Base-by-base conservation (phyloP, 768 basidiomycete species). In the Pisolithus tinctorius region DNA sequence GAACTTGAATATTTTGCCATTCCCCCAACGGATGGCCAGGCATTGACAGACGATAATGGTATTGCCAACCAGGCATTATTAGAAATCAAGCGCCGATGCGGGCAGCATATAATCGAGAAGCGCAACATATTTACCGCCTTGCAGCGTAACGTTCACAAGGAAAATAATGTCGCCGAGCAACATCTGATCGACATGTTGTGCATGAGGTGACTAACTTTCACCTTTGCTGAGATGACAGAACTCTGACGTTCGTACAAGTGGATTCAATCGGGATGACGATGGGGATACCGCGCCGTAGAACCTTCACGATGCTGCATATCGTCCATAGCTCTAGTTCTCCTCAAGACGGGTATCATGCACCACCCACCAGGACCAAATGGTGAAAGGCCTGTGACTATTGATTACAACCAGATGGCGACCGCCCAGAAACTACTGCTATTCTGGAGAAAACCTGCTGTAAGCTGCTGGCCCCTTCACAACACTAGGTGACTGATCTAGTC, bases 111-210 rank as follows among this genome's bases (percentile, higher is more conserved):
- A 55, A 86, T 95, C 67, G 86, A 88, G 51, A 88, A 91, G 69
- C 79, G 80, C 63, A 90, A 86, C 68, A 96, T 99, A 62, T 99
- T 99, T 68, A 95, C 95, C 3, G 96, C 96, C 38, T 75, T 99
- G 50, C 95, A 99, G 75, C 79, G 96, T 61, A 99, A 99, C 69
- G 95, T 98, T 56, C 95, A 95, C 72, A 95, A 95, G 75, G 95
- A 97, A 74, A 97, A 97, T 66, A 98, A 99, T 67, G 78, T 96
- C 49, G 96, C 96, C 16, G 96, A 99, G 71, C 95, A 98, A 71
- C 96, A 99, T 73, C 74, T 99, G 60, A 99, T 99, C 70, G 96
- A 98, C 71, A 99, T 99, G 96, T 77, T 99, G 55, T 98, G 95
- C 73, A 96, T 97, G 92, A 96, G 93, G 95, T 95, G 65, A 71